Conservation (phyloP, 2,329 filamentous ascomycete genomes). For the Dothideomycetidae sp. region DNA sequence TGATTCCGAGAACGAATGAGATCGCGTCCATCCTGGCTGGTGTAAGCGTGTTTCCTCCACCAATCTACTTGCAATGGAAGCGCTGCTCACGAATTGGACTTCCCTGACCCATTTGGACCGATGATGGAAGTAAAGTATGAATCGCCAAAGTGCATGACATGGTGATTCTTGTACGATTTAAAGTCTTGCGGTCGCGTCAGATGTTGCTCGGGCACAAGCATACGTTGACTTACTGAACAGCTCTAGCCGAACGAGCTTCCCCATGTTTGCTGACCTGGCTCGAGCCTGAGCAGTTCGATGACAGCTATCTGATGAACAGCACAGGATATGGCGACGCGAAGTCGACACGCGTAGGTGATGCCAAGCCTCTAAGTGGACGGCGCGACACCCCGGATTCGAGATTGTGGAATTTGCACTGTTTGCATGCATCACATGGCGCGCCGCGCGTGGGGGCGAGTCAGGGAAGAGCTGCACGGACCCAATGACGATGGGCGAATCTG, state of each 20-base stretch:
- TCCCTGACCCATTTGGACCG: conserved; percentile 97
- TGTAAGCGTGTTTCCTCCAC: conserved; percentile 1
- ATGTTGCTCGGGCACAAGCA: too few relatives aligned
- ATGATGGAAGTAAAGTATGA: conserved; percentile 99
- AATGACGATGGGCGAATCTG: neutral
- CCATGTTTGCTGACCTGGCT: conserved; percentile 50
- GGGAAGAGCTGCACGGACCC: neutral
- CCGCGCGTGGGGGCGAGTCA: too few relatives aligned
- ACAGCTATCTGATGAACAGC: neutral
- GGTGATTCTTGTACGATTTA: conserved; percentile 98
- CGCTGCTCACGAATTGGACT: conserved; percentile 74
- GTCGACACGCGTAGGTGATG: conserved; percentile 5
- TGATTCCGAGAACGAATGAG: conserved; percentile 95
- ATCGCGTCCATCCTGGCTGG: conserved; percentile 86
- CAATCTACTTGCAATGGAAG: conserved; percentile 13
- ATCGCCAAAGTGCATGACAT: conserved; percentile 86
- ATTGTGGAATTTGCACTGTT: conserved; percentile 1
- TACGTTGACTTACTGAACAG: conserved; percentile 61
- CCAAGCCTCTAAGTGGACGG: conserved; percentile 1
- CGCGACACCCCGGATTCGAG: conserved; percentile 1
- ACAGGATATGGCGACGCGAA: conserved; percentile 3
- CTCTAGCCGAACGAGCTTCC: conserved; percentile 88
- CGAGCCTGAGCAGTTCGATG: neutral
- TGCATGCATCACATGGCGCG: neutral
- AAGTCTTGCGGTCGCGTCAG: conserved; percentile 50